phyloP scores from a whole-genome alignment of 257 asterid species.

The Primulina eburnea region DNA sequence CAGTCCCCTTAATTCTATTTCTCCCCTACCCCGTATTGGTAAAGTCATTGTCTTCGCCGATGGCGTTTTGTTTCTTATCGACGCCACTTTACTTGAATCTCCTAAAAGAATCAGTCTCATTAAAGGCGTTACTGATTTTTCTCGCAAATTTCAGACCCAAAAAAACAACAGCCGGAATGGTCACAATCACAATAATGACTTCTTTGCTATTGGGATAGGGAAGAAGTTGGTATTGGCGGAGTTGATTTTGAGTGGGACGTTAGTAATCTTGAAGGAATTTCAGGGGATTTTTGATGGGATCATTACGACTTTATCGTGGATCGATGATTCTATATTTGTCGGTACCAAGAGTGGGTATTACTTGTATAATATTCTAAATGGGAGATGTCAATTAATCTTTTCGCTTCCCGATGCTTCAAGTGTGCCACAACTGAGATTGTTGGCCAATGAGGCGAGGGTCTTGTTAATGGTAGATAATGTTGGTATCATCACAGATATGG shows the following conservation, averaged over 20 bases:
- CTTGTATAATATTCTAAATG: conserved; percentile 54
- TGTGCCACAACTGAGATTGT: conserved; percentile 56
- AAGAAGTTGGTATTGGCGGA: conserved; percentile 68
- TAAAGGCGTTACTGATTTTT: conserved; percentile 62
- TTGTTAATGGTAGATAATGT: conserved; percentile 84
- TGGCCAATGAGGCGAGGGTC: conserved; percentile 65
- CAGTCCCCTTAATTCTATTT: conserved; percentile 40
- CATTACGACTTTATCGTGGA: conserved; percentile 53
- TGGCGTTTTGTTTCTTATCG: conserved; percentile 61
- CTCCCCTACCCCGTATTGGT: conserved; percentile 38
- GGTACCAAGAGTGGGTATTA: conserved; percentile 72
- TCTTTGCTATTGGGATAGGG: conserved; percentile 58
- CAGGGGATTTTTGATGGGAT: conserved; percentile 60
- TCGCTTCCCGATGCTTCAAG: conserved; percentile 61
- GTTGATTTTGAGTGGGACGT: conserved; percentile 59
- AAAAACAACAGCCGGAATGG: conserved; percentile 22
- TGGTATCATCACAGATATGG: conserved; percentile 67
- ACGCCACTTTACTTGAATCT: conserved; percentile 50
- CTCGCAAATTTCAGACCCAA: conserved; percentile 46
- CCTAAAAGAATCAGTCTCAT: conserved; percentile 55
- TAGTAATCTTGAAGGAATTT: conserved; percentile 74
- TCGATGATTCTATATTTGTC: conserved; percentile 65
- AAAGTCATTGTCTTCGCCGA: conserved; percentile 55
- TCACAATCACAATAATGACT: conserved; percentile 28
- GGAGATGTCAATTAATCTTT: conserved; percentile 60